Evolutionary conservation across 176 grass and related monocot genomes (phyloP).

Genomic region (Triticum urartu): DNA sequence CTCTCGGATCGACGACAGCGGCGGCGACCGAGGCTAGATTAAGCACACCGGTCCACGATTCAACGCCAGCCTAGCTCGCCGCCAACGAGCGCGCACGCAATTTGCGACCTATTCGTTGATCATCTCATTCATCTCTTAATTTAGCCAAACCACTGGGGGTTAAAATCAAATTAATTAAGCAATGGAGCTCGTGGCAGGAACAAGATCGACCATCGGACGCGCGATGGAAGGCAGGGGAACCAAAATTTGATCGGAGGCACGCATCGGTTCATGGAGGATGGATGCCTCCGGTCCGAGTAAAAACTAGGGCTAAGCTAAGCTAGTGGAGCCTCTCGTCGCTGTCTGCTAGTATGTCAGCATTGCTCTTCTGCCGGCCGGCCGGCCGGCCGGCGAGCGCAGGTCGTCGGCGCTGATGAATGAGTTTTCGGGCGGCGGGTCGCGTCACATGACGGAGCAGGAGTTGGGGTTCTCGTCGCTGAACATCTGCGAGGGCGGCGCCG

Average conservation of each 20-base stretch:
- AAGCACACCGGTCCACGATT: constrained; percentile 14
- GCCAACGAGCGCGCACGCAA: not conserved
- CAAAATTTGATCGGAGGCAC: constrained; percentile 27
- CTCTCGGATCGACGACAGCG: not conserved
- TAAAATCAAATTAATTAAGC: not conserved
- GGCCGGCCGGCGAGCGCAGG: no score
- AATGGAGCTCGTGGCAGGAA: not conserved
- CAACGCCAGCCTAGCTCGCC: not conserved
- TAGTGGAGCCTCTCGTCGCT: not conserved
- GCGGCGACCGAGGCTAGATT: not conserved
- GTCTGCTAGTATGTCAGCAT: not conserved
- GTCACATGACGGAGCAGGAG: constrained; percentile 82
- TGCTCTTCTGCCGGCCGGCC: not conserved
- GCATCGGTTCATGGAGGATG: not conserved
- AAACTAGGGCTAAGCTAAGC: constrained; percentile 9
- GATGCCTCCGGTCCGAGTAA: not conserved
- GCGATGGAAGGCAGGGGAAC: no score
- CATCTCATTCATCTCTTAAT: not conserved
- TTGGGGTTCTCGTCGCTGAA: constrained; percentile 99
- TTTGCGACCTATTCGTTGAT: constrained; percentile 4
- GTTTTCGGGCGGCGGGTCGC: not conserved
- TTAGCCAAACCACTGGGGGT: not conserved
- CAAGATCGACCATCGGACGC: no score
- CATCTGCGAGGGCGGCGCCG: constrained; percentile 58
- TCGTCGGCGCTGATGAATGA: not conserved